phyloP scores from a whole-genome alignment of 768 basidiomycete species.

The Tricholoma sp. region DNA sequence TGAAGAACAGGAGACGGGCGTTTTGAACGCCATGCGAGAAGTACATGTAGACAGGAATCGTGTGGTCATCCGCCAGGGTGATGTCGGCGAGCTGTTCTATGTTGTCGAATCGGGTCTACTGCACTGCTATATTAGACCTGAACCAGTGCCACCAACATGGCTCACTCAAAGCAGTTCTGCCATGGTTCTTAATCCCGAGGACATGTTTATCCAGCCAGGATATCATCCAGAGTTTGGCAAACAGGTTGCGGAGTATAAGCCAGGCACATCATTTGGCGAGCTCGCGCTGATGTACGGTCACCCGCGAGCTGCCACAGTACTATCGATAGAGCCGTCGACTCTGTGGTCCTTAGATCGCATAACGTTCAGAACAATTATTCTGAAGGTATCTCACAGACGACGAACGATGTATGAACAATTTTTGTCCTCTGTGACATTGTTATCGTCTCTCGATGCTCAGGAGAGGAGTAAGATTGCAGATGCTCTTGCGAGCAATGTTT shows the following conservation, averaged over 20 bases:
- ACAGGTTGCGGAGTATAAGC: conserved; percentile 79
- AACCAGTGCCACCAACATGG: conserved; percentile 60
- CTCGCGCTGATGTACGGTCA: conserved; percentile 98
- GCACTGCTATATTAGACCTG: conserved; percentile 75
- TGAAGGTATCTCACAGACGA: conserved; percentile 86
- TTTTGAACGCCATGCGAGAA: conserved; percentile 95
- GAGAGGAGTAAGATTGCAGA: conserved; percentile 98
- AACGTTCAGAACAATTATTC: conserved; percentile 96
- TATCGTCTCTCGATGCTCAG: conserved; percentile 79
- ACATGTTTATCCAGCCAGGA: conserved; percentile 58
- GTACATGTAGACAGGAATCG: conserved; percentile 63
- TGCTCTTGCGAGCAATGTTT: conserved; percentile 79
- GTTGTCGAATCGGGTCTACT: conserved; percentile 89
- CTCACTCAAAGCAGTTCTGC: conserved; percentile 37
- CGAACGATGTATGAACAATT: conserved; percentile 97
- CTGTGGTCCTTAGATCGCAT: conserved; percentile 97
- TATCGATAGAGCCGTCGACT: conserved; percentile 76
- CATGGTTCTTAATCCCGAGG: conserved; percentile 32
- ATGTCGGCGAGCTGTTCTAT: conserved; percentile 96
- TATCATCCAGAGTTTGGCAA: conserved; percentile 71
- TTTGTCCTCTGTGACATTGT: conserved; percentile 82
- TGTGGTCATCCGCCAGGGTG: conserved; percentile 95
- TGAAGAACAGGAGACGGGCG: conserved; percentile 91
- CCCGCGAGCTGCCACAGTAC: conserved; percentile 89
- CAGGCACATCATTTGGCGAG: conserved; percentile 91